Conservation (phyloP, 495 filamentous ascomycete genomes). For the Staphylotrichum longicolle region DNA sequence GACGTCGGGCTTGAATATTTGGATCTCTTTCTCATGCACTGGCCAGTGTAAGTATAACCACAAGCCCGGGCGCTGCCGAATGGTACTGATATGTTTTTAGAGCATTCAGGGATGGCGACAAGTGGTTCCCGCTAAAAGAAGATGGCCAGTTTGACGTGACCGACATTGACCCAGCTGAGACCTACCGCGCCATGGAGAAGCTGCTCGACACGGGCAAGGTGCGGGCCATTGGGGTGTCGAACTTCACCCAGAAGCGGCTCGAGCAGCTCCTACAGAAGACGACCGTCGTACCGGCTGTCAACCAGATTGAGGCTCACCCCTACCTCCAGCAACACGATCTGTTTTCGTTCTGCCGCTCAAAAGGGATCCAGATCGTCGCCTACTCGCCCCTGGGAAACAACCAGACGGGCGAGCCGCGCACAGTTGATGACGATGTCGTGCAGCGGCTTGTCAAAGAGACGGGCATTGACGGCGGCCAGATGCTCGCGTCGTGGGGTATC, state of each 20-base stretch:
- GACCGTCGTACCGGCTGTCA: constrained; percentile 59
- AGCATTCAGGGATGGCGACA: background rate
- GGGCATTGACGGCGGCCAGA: background rate
- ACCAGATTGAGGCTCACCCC: constrained; percentile 59
- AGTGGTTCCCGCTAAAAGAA: constrained; percentile 2
- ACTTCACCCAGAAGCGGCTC: constrained; percentile 61
- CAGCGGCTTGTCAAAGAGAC: constrained; percentile 55
- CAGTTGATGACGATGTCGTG: constrained; percentile 20
- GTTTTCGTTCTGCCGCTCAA: constrained; percentile 51
- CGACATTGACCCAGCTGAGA: constrained; percentile 37
- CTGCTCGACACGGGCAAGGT: constrained; percentile 48
- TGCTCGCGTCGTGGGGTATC: constrained; percentile 61
- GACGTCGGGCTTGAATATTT: constrained; percentile 64
- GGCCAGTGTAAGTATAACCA: constrained; percentile 32
- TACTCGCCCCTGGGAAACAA: constrained; percentile 71
- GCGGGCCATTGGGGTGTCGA: constrained; percentile 66
- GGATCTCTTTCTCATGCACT: constrained; percentile 72
- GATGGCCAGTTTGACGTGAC: background rate
- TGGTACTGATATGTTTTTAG: constrained; percentile 38
- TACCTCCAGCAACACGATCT: constrained; percentile 60
- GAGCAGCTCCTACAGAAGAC: constrained; percentile 55
- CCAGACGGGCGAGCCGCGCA: constrained; percentile 1
- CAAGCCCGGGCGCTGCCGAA: constrained; percentile 22
- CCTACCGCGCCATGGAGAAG: constrained; percentile 65
- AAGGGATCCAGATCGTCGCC: constrained; percentile 61